A percentile compares a stretch with the other conserved stretches of the same genome.
phyloP scores from a whole-genome alignment of 257 asterid species.

The Linderniella brevidens region DNA sequence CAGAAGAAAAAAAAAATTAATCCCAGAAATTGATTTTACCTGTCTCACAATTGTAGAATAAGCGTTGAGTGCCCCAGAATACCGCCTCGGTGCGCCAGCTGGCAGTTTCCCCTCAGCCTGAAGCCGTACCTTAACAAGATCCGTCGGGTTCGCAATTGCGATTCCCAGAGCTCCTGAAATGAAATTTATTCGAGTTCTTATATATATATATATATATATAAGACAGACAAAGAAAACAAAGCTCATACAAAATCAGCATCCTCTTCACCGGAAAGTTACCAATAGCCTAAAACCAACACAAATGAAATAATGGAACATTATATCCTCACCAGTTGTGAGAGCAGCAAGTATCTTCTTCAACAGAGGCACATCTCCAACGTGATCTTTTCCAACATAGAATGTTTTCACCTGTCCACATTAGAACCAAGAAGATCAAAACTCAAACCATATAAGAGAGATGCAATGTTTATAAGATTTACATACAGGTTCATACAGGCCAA shows the following conservation, averaged over 20 bases:
- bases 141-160: conserved; percentile 84
- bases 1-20: no score
- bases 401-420: conserved; percentile 38
- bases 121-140: conserved; percentile 94
- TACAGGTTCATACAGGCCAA: conserved; percentile 95
- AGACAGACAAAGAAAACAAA: not conserved
- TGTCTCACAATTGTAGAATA: conserved; percentile 71
- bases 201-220: conserved; percentile 8
- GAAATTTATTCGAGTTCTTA: conserved; percentile 6
- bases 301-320: not conserved
- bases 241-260: not conserved
- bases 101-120: conserved; percentile 95
- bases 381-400: conserved; percentile 83
- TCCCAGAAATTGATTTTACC: no score
- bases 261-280: not conserved
- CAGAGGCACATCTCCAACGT: conserved; percentile 93
- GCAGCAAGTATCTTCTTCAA: conserved; percentile 89
- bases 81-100: conserved; percentile 90
- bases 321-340: conserved; percentile 74
- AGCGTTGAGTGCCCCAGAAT: conserved; percentile 90
- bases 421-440: not conserved
- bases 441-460: conserved; percentile 4
- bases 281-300: not conserved
- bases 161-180: conserved; percentile 72
- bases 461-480: conserved; percentile 11